Evolutionary conservation across 2,329 filamentous ascomycete species (phyloP).

Genomic region (Aspergillus ochraceoroseus): DNA sequence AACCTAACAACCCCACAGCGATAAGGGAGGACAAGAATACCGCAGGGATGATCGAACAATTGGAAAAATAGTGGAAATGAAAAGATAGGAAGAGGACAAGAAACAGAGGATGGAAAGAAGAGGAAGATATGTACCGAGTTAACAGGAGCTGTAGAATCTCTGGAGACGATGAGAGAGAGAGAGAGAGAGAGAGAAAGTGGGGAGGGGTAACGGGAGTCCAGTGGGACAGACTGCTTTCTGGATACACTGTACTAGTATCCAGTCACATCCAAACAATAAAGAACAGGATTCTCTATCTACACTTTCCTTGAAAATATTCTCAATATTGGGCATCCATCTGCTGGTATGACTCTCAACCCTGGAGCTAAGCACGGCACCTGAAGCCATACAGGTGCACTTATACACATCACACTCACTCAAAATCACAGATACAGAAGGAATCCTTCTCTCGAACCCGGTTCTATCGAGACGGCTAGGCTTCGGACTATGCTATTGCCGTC

Average conservation of each 20-base stretch:
- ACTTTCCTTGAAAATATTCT: not conserved
- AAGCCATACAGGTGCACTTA: no score
- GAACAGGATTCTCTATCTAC: no score
- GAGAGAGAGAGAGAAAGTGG: slow-evolving; percentile 19
- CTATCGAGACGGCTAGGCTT: no score
- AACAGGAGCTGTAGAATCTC: slow-evolving; percentile 2
- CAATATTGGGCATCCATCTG: slow-evolving; percentile 2
- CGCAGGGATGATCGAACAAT: no score
- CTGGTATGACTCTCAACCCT: no score
- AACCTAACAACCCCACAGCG: slow-evolving; percentile 14
- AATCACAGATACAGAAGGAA: not conserved
- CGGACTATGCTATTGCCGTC: no score
- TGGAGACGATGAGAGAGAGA: slow-evolving; percentile 8
- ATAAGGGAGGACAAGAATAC: slow-evolving; percentile 11
- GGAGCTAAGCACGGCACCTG: no score
- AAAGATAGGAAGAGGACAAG: slow-evolving; percentile 2
- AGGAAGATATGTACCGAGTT: slow-evolving; percentile 8
- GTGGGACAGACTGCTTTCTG: slow-evolving; percentile 11
- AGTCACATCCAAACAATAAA: no score
- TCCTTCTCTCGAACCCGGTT: no score
- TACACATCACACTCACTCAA: not conserved
- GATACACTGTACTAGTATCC: slow-evolving; percentile 5
- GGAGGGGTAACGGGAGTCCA: slow-evolving; percentile 22
- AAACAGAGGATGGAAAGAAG: slow-evolving; percentile 7
- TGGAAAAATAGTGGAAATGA: slow-evolving; percentile 7